Evolutionary conservation across 306 rosid species (phyloP).

Genomic region (Quercus suber): DNA sequence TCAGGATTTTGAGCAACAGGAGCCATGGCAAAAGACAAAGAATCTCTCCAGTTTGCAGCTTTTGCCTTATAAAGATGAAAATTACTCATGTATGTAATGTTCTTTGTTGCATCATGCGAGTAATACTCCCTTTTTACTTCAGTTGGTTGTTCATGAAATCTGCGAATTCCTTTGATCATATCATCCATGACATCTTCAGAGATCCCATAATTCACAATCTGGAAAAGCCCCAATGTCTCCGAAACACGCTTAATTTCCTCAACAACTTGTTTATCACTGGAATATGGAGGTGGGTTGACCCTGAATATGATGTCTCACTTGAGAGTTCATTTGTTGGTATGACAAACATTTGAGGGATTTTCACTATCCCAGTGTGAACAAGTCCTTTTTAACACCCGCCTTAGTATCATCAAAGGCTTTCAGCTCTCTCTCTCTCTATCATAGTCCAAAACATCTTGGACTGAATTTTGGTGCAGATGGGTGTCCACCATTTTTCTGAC

Average conservation of each 20-base stretch:
- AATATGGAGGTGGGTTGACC: background rate
- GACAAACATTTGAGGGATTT: constrained; percentile 26
- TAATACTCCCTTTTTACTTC: constrained; percentile 38
- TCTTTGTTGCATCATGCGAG: constrained; percentile 26
- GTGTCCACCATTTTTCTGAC: no score
- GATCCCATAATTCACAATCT: constrained; percentile 44
- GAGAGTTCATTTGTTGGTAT: background rate
- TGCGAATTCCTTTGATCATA: constrained; percentile 28
- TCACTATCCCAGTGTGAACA: constrained; percentile 26
- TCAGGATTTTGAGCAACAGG: constrained; percentile 16
- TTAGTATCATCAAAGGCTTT: constrained; percentile 37
- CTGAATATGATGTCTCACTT: no score
- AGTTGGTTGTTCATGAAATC: constrained; percentile 36
- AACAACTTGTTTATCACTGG: constrained; percentile 14
- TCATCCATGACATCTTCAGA: constrained; percentile 20
- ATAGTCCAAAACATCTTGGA: no score
- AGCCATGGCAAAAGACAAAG: constrained; percentile 35
- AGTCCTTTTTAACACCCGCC: constrained; percentile 41
- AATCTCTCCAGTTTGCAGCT: constrained; percentile 46
- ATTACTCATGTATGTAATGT: constrained; percentile 37
- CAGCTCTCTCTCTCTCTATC: background rate
- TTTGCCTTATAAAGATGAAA: constrained; percentile 35
- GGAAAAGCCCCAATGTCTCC: constrained; percentile 39
- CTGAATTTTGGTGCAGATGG: no score
- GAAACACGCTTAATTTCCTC: background rate